Percentiles rank a stretch among this genome's conserved stretches.
Evolutionary conservation across 805 yeast species (phyloP).

Genomic region (Teunomyces pallodes): DNA sequence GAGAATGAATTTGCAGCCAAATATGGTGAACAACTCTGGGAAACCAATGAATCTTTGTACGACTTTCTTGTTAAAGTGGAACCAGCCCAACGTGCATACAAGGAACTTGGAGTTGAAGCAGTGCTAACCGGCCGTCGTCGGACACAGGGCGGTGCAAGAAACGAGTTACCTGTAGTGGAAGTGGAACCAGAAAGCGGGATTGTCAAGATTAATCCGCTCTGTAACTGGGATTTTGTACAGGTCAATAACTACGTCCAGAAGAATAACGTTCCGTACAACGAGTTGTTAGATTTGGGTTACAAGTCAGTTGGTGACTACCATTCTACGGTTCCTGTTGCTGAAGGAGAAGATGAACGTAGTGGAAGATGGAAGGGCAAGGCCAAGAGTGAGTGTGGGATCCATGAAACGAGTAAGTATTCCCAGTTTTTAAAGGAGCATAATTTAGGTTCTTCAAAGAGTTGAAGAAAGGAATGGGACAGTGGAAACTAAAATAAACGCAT

Average conservation of each 20-base stretch:
- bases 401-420: constrained; percentile 72
- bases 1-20: constrained; percentile 62
- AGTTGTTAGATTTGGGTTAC: constrained; percentile 78
- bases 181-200: constrained; percentile 66
- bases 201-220: constrained; percentile 85
- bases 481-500: too few relatives aligned
- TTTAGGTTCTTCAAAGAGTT: not conserved
- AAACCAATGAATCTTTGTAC: constrained; percentile 71
- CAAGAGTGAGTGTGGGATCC: constrained; percentile 96
- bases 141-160: constrained; percentile 85
- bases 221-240: constrained; percentile 73
- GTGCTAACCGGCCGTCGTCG: constrained; percentile 90
- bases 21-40: constrained; percentile 84
- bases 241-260: constrained; percentile 68
- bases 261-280: constrained; percentile 81
- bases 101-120: constrained; percentile 68
- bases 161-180: constrained; percentile 71
- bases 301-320: constrained; percentile 95
- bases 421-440: constrained; percentile 41
- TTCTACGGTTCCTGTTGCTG: constrained; percentile 83
- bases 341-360: constrained; percentile 93
- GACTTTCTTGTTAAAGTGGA: constrained; percentile 91
- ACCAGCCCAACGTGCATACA: constrained; percentile 84
- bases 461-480: not conserved
- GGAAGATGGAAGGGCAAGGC: constrained; percentile 94